Conservation (phyloP, 768 basidiomycete species). For the Lepiota venenata region DNA sequence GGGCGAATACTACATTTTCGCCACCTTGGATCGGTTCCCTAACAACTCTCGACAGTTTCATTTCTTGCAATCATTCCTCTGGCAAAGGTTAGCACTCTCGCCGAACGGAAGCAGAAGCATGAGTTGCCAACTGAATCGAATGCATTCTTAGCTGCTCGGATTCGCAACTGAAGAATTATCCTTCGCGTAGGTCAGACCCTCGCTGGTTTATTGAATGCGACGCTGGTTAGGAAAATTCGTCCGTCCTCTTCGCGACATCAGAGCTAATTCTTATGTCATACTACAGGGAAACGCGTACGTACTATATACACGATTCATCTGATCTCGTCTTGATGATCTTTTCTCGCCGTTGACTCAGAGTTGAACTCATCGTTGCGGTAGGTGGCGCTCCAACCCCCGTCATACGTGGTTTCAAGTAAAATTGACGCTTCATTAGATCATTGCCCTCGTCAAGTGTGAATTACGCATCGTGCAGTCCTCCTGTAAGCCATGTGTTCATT, state of each 20-base stretch:
- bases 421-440: constrained; percentile 31
- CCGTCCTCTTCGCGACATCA: not conserved
- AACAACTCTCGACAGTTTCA: constrained; percentile 41
- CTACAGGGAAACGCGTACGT: constrained; percentile 49
- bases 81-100: constrained; percentile 54
- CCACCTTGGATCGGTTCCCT: constrained; percentile 3
- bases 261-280: constrained; percentile 3
- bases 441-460: constrained; percentile 51
- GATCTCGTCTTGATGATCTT: constrained; percentile 5
- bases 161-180: constrained; percentile 88
- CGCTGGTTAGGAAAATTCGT: constrained; percentile 51
- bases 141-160: constrained; percentile 52
- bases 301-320: not conserved
- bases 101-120: not conserved
- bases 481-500: constrained; percentile 41
- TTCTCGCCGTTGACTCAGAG: constrained; percentile 29
- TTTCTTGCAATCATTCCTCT: constrained; percentile 84
- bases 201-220: constrained; percentile 84
- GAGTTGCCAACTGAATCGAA: not conserved
- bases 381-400: constrained; percentile 23
- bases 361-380: constrained; percentile 78
- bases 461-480: constrained; percentile 78
- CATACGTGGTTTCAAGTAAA: not conserved
- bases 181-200: constrained; percentile 80
- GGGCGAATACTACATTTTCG: not conserved